Conservation (phyloP, 2,329 filamentous ascomycete genomes). For the Fusarium stilboides region DNA sequence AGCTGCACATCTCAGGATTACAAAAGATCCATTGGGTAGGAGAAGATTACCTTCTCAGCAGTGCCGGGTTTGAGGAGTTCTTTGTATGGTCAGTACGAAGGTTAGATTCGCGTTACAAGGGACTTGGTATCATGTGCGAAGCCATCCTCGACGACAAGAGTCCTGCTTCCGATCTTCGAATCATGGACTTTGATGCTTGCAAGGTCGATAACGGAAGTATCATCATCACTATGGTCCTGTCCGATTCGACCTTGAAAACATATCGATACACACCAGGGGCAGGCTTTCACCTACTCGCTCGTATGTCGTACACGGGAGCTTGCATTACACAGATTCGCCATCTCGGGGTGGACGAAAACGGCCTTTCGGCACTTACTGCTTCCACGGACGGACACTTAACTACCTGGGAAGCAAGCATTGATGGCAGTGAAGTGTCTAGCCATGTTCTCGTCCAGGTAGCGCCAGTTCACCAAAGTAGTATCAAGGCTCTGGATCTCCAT, state of each 20-base stretch:
- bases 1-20: constrained; percentile 86
- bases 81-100: constrained; percentile 81
- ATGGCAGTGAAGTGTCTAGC: constrained; percentile 10
- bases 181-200: constrained; percentile 81
- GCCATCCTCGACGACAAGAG: constrained; percentile 67
- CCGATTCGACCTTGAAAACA: constrained; percentile 83
- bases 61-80: constrained; percentile 90
- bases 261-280: constrained; percentile 63
- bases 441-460: constrained; percentile 53
- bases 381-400: constrained; percentile 85
- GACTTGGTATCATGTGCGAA: constrained; percentile 71
- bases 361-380: constrained; percentile 71
- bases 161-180: constrained; percentile 77
- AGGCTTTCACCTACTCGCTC: constrained; percentile 66
- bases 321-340: constrained; percentile 79
- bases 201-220: constrained; percentile 56
- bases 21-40: constrained; percentile 85
- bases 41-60: constrained; percentile 83
- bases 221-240: constrained; percentile 81
- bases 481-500: constrained; percentile 75
- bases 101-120: constrained; percentile 65
- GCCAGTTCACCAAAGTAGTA: constrained; percentile 82
- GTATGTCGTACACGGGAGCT: constrained; percentile 76
- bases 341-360: constrained; percentile 52
- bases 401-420: constrained; percentile 50